Evolutionary conservation across 2,329 filamentous ascomycete species (phyloP).

Genomic region (Beauveria scarabaeidicola): DNA sequence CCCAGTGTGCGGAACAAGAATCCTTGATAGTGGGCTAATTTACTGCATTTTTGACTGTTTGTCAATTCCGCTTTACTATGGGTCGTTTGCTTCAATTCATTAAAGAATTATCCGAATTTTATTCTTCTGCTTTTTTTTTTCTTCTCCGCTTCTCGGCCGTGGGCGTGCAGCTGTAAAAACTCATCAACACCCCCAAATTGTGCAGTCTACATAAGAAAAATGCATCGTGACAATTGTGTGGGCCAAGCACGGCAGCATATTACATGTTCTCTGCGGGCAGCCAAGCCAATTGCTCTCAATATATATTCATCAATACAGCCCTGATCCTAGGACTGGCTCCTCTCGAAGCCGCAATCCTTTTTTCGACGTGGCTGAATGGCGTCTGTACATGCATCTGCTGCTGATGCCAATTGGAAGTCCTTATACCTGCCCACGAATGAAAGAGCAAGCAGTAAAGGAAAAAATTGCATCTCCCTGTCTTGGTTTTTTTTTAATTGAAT

Average conservation of each 20-base stretch:
- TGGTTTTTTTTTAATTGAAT: no score
- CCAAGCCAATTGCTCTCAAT: background rate
- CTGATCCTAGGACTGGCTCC: no score
- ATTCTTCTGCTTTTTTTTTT: background rate
- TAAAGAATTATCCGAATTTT: no score
- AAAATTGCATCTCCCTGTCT: no score
- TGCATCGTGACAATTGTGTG: background rate
- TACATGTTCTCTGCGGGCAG: background rate
- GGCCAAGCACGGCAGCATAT: background rate
- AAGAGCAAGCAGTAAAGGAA: background rate
- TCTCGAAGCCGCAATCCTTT: background rate
- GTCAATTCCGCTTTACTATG: background rate
- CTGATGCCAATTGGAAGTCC: background rate
- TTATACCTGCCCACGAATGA: background rate
- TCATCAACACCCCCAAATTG: background rate
- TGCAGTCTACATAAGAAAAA: background rate
- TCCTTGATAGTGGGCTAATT: background rate
- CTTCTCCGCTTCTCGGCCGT: background rate
- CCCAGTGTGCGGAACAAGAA: background rate
- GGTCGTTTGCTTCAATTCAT: background rate
- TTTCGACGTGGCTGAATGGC: background rate
- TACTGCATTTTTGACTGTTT: background rate
- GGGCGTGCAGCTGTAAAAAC: background rate
- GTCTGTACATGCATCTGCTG: background rate
- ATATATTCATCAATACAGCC: background rate